A percentile compares a stretch with the other conserved stretches of the same genome.
Conservation (phyloP, 306 rosid species). For the Canavalia ensiformis region DNA sequence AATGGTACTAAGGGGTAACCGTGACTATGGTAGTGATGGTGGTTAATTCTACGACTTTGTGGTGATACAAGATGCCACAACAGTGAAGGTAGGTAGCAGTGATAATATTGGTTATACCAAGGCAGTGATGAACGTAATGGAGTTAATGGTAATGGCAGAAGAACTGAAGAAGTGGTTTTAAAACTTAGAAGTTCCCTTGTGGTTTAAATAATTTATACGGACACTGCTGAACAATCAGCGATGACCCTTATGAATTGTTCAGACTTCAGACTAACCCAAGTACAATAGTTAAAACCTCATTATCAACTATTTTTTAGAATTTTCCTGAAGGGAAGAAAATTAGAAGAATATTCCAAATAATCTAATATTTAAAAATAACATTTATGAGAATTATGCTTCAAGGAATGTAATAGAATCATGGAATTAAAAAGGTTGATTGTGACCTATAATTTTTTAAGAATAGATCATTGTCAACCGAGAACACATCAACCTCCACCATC, state of each 20-base stretch:
- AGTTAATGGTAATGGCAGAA: not conserved
- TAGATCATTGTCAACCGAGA: conserved; percentile 19
- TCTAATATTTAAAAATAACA: not conserved
- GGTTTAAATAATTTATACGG: not conserved
- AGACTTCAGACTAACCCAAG: not conserved
- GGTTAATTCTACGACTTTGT: too few species aligned
- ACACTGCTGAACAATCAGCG: not conserved
- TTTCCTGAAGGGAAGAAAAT: not conserved
- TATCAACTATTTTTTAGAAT: not conserved
- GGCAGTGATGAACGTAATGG: not conserved
- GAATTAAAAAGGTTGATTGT: conserved; percentile 13
- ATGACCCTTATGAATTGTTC: not conserved
- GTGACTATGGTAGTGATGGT: not conserved
- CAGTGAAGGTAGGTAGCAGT: not conserved
- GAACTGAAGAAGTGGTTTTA: too few species aligned
- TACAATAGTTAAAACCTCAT: not conserved
- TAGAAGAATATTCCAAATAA: not conserved
- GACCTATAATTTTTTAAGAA: conserved; percentile 20
- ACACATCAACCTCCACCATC: conserved; percentile 26
- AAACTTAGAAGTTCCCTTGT: not conserved
- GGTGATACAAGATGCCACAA: not conserved
- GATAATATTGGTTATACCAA: not conserved
- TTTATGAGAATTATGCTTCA: not conserved
- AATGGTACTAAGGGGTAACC: conserved; percentile 5
- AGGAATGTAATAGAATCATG: conserved; percentile 4